Percentiles rank a stretch among this genome's conserved stretches.
phyloP scores from a whole-genome alignment of 1,139 yeast genomes.

The Ashbya aceris region DNA sequence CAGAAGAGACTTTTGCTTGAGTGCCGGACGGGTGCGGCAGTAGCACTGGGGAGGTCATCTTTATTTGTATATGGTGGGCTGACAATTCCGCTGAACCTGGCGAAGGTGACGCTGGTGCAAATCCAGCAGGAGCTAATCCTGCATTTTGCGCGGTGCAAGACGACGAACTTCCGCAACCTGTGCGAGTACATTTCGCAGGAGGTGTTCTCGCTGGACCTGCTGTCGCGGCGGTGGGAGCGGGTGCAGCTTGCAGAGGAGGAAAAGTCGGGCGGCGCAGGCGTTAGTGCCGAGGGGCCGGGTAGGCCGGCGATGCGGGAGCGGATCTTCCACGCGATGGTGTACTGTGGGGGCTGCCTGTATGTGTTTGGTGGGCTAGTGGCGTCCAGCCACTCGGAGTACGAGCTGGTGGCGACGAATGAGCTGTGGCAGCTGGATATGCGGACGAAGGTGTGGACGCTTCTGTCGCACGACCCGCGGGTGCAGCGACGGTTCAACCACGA shows the following conservation, averaged over 20 bases:
- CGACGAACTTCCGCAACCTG: constrained; percentile 17
- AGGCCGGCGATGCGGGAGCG: constrained; percentile 41
- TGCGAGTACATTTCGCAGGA: constrained; percentile 47
- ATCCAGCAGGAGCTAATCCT: constrained; percentile 23
- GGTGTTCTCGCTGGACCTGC: constrained; percentile 46
- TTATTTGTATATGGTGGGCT: constrained; percentile 62
- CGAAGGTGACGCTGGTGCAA: constrained; percentile 30
- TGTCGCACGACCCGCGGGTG: constrained; percentile 35
- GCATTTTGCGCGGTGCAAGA: constrained; percentile 19
- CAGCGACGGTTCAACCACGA: constrained; percentile 44
- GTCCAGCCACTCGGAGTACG: constrained; percentile 26
- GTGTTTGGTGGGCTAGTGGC: constrained; percentile 53
- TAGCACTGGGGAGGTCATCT: constrained; percentile 47
- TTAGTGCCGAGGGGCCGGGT: not conserved
- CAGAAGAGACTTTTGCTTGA: constrained; percentile 33
- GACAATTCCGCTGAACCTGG: constrained; percentile 46
- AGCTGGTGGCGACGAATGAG: constrained; percentile 47
- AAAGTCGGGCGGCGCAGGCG: not conserved
- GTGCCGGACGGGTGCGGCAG: constrained; percentile 59
- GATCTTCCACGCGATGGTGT: constrained; percentile 49
- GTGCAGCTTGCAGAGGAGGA: constrained; percentile 24
- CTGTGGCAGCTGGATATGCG: constrained; percentile 56
- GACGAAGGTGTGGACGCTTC: constrained; percentile 42
- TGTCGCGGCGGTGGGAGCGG: constrained; percentile 48
- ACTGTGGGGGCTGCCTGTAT: constrained; percentile 41